These are phyloP conservation scores for Vigna angularis DNA, from an alignment of 306 rosid species.

Conservation along the genomic window DNA sequence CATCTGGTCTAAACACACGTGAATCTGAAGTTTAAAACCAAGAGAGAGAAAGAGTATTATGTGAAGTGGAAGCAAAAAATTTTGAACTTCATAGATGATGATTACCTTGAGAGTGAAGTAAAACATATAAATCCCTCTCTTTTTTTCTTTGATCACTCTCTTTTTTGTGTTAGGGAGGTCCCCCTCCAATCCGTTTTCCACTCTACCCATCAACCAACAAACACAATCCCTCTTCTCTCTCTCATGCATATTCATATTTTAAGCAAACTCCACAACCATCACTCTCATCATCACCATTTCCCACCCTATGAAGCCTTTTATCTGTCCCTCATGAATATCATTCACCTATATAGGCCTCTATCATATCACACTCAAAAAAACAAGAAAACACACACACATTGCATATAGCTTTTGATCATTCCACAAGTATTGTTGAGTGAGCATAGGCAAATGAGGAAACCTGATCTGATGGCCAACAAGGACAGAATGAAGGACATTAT, in stretches of 20 bases:
- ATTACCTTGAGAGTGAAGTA: conserved; percentile 92
- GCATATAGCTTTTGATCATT: conserved; percentile 6
- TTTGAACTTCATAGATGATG: conserved; percentile 41
- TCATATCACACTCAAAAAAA: conserved; percentile 38
- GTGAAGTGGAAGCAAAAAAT: conserved; percentile 69
- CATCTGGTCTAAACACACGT: conserved; percentile 53
- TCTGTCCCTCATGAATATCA: conserved; percentile 34
- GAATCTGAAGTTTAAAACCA: conserved; percentile 50
- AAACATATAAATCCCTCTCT: conserved; percentile 50
- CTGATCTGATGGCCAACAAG: conserved; percentile 37
- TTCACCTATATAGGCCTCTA: conserved; percentile 43
- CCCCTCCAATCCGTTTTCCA: conserved; percentile 93
- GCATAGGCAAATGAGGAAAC: conserved; percentile 45
- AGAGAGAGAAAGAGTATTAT: conserved; percentile 47
- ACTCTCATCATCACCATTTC: conserved; percentile 63
- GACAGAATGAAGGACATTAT: conserved; percentile 37
- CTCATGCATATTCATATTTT: conserved; percentile 54
- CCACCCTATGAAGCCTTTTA: conserved; percentile 66
- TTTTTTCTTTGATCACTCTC: conserved; percentile 41
- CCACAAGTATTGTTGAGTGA: background rate
- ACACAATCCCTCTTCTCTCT: conserved; percentile 48
- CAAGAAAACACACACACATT: background rate
- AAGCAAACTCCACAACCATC: conserved; percentile 73
- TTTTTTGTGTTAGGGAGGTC: conserved; percentile 64
- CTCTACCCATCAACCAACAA: conserved; percentile 80